Evolutionary conservation across 495 filamentous ascomycete genomes (phyloP).

Genomic region (Neurospora sp.): DNA sequence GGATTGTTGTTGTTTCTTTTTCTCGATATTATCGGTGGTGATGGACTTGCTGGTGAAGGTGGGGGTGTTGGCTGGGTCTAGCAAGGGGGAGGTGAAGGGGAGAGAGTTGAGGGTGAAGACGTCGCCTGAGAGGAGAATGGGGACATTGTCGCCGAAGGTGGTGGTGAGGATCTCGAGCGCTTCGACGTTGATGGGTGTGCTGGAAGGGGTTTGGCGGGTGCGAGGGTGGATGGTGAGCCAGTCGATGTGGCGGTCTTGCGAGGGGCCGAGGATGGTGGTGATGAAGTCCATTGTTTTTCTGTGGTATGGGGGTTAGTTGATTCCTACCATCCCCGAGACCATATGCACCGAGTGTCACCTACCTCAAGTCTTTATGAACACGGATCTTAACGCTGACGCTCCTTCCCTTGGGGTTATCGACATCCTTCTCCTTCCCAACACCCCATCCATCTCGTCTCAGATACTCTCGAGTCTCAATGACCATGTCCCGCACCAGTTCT

Average conservation of each 20-base stretch:
- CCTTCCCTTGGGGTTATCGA: constrained; percentile 19
- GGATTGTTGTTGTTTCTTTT: neutral
- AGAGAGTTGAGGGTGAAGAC: constrained; percentile 41
- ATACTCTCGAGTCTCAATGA: constrained; percentile 36
- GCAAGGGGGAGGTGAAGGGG: constrained; percentile 32
- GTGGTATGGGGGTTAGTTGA: neutral
- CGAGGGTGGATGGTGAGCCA: constrained; percentile 59
- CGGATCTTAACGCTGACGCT: constrained; percentile 59
- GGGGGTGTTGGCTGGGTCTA: constrained; percentile 11
- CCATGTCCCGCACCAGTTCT: constrained; percentile 50
- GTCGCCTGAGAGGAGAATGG: constrained; percentile 53
- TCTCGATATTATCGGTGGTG: constrained; percentile 5
- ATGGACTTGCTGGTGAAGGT: constrained; percentile 19
- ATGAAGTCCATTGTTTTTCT: constrained; percentile 41
- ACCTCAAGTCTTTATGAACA: constrained; percentile 49
- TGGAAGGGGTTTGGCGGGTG: constrained; percentile 43
- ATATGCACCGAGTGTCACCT: neutral
- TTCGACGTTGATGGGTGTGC: constrained; percentile 46
- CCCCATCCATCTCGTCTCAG: constrained; percentile 36
- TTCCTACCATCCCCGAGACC: neutral
- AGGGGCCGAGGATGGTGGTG: constrained; percentile 36
- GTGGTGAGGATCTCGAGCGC: constrained; percentile 46
- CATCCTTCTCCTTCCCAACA: constrained; percentile 26
- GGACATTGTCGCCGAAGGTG: constrained; percentile 35
- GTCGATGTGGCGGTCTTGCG: constrained; percentile 39